Conservation (phyloP, 177 flowering plant species). For the Vitis hybrid region DNA sequence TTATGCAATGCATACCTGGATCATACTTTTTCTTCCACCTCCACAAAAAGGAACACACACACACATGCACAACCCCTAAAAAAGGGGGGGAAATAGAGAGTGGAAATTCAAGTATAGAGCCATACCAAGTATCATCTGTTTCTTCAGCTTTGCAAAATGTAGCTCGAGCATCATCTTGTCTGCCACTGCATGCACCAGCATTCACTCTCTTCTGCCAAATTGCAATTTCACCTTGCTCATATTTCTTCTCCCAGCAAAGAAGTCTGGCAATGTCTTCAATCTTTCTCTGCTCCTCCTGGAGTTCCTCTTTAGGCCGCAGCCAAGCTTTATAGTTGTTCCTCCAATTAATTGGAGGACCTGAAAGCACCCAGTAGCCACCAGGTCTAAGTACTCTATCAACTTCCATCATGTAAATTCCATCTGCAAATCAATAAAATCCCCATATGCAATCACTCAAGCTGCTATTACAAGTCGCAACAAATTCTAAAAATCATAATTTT, state of each 20-base stretch:
- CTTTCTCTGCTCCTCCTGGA: slow-evolving; percentile 73
- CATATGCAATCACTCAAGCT: not conserved
- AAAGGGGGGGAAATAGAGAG: no score
- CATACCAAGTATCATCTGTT: slow-evolving; percentile 81
- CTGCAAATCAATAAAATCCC: slow-evolving; percentile 33
- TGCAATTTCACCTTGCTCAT: slow-evolving; percentile 80
- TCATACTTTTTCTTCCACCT: no score
- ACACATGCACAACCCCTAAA: no score
- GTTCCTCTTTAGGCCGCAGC: slow-evolving; percentile 83
- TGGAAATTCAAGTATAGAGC: slow-evolving; percentile 7
- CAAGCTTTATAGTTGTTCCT: slow-evolving; percentile 68
- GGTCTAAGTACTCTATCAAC: slow-evolving; percentile 95
- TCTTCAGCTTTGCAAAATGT: slow-evolving; percentile 52
- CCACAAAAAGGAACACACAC: no score
- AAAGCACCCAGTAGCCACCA: slow-evolving; percentile 94
- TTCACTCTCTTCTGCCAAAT: slow-evolving; percentile 77
- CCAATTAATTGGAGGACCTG: slow-evolving; percentile 97
- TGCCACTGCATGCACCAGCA: slow-evolving; percentile 52
- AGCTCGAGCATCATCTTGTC: slow-evolving; percentile 37
- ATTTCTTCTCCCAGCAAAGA: slow-evolving; percentile 91
- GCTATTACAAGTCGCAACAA: not conserved
- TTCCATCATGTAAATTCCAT: slow-evolving; percentile 85
- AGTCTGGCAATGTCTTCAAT: slow-evolving; percentile 75
- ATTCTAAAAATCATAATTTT: not conserved
- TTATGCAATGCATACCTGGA: no score